Conservation (phyloP, 805 yeast genomes). For the Starmerella sirachaensis region DNA sequence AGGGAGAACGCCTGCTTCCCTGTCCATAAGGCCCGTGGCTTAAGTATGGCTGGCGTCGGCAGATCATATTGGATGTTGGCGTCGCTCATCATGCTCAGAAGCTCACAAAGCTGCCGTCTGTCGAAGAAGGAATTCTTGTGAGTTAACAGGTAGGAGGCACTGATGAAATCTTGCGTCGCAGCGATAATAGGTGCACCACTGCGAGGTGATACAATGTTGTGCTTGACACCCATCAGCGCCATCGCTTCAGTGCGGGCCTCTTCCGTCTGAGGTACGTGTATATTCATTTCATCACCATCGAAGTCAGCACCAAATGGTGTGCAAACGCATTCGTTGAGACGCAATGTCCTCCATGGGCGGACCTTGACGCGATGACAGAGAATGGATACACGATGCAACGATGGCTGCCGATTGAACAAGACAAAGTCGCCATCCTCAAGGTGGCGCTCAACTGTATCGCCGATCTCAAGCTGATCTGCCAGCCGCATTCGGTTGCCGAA, state of each 20-base stretch:
- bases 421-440: conserved; percentile 95
- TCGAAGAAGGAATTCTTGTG: conserved; percentile 90
- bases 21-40: conserved; percentile 88
- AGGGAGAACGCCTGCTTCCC: conserved; percentile 92
- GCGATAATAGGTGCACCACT: conserved; percentile 99
- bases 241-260: conserved; percentile 99
- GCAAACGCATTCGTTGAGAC: conserved; percentile 96
- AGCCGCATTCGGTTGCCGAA: conserved; percentile 74
- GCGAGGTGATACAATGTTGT: conserved; percentile 86
- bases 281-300: conserved; percentile 98
- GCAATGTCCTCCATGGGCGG: conserved; percentile 95
- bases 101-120: conserved; percentile 68
- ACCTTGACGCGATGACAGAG: conserved; percentile 91
- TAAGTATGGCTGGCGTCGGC: conserved; percentile 89
- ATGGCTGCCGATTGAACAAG: conserved; percentile 93
- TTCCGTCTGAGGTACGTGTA: conserved; percentile 97
- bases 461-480: conserved; percentile 65
- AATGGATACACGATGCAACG: conserved; percentile 87
- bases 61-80: conserved; percentile 77
- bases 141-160: conserved; percentile 86
- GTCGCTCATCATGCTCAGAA: conserved; percentile 92
- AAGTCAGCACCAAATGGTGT: conserved; percentile 99
- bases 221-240: conserved; percentile 94
- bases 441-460: conserved; percentile 94
- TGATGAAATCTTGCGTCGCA: conserved; percentile 97